Base-by-base conservation (phyloP, 257 asterid genomes). In the Buddleja alternifolia region DNA sequence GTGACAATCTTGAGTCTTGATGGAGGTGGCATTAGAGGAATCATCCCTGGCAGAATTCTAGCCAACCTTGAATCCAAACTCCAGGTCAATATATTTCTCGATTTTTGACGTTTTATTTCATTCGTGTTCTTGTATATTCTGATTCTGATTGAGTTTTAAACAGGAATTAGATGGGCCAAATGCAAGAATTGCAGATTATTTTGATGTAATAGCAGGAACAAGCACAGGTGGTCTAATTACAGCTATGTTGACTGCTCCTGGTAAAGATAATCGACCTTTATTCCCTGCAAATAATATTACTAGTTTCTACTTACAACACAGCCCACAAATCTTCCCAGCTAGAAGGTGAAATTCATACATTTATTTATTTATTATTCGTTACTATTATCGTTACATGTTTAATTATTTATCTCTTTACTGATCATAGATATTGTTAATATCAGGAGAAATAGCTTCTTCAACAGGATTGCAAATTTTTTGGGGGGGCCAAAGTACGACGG, bases 171-270 rank as follows among this genome's bases (percentile, higher is more conserved):
- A 90, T 32, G 97, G 96, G 5, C 79, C 81, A 2, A 63, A 75
- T 32, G 95, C 96, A 54, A 88, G 96, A 73, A 39, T 90, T n/a
- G 90, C 86, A 0, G 94, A 90, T 51, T 90, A 90, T 66, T 87
- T 90, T 56, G 96, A 90, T 57, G 89, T 90, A 6, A 57, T 88
- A 0, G 93, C 94, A 0, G 97, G 97, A 36, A 88, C 97, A 4
- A 90, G 95, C 78, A 87, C 95, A 0, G 96, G 96, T 10, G 97
- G 95, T 16, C 63, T 90, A 10, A 52, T 90, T 36, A 48, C 93
- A 16, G 32, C 86, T 29, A 88, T 90, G 97, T 74, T 90, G 14
- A 53, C 95, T 3, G 89, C 92, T 36, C 96, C 97, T 5, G 83
- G 74, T 10, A 34, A 67, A 3, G 73, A 80, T 5, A 82, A 69